phyloP scores from a whole-genome alignment of 1,284 basidiomycete genomes.

The Polyporus tsugae region DNA sequence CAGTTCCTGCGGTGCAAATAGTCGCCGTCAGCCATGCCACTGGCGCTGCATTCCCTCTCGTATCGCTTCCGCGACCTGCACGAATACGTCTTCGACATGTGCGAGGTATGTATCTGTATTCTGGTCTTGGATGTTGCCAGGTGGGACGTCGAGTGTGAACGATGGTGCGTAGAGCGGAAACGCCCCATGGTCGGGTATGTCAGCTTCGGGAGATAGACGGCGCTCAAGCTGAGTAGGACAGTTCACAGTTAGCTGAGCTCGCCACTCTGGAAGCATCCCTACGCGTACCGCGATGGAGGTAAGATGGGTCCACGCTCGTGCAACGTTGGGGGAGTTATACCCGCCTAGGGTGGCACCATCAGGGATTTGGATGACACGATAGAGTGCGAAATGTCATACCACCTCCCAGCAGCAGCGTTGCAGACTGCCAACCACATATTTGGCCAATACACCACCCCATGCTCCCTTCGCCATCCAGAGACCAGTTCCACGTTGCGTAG shows the following conservation, averaged over 20 bases:
- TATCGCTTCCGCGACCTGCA: conserved; percentile 11
- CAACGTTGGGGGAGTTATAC: conserved; percentile 83
- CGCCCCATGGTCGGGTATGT: conserved; percentile 75
- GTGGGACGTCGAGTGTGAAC: conserved; percentile 80
- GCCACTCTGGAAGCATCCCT: not conserved
- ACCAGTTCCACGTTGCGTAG: conserved; percentile 82
- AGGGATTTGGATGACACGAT: not conserved
- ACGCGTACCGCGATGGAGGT: conserved; percentile 75
- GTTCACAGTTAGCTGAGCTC: conserved; percentile 6
- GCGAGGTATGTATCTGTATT: conserved; percentile 65
- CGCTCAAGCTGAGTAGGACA: conserved; percentile 52
- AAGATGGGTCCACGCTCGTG: conserved; percentile 85
- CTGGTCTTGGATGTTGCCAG: conserved; percentile 75
- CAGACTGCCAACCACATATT: conserved; percentile 67
- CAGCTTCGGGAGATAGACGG: conserved; percentile 62
- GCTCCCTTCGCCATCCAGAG: conserved; percentile 64
- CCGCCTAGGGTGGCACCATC: conserved; percentile 60
- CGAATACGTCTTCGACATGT: conserved; percentile 21
- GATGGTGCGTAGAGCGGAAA: conserved; percentile 81
- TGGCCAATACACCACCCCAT: conserved; percentile 74
- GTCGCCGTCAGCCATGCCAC: too few relatives aligned
- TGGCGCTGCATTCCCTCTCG: conserved; percentile 7
- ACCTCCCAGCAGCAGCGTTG: conserved; percentile 71
- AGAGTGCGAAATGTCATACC: conserved; percentile 46
- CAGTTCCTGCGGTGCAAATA: too few relatives aligned